These are phyloP conservation scores for Blastobotrys petasosporus DNA, from an alignment of 1,139 yeast genomes.

Conservation along the genomic window DNA sequence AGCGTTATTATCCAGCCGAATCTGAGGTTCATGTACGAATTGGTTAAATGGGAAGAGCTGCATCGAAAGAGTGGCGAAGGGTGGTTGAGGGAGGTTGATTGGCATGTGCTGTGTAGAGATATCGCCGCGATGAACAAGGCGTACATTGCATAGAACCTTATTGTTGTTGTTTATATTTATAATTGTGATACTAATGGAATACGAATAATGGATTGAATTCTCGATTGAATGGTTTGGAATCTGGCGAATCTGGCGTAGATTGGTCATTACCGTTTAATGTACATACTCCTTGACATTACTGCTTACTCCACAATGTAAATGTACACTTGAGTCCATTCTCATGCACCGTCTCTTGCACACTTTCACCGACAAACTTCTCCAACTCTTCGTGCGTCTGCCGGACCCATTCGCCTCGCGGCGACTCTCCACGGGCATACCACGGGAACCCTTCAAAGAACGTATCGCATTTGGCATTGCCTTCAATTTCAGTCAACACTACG, in stretches of 20 bases:
- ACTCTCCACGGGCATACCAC: constrained; percentile 18
- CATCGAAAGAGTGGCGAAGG: constrained; percentile 30
- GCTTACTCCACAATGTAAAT: constrained; percentile 47
- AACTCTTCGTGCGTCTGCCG: constrained; percentile 34
- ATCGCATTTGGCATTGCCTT: constrained; percentile 39
- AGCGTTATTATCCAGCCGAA: constrained; percentile 91
- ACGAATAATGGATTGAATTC: neutral
- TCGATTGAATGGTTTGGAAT: constrained; percentile 1
- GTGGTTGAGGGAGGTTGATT: constrained; percentile 67
- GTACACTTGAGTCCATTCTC: constrained; percentile 48
- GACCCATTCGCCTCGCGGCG: constrained; percentile 31
- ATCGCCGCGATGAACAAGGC: constrained; percentile 70
- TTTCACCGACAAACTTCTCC: constrained; percentile 38
- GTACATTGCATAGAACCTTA: constrained; percentile 34
- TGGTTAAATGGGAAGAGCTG: constrained; percentile 69
- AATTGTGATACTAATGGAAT: neutral
- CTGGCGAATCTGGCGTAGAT: too few relatives aligned
- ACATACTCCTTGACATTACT: too few relatives aligned
- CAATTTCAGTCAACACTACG: constrained; percentile 70
- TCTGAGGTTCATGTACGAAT: constrained; percentile 75
- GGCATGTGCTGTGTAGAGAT: constrained; percentile 87
- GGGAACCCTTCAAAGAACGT: constrained; percentile 53
- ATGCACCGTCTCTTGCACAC: constrained; percentile 35
- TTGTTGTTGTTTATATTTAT: constrained; percentile 1
- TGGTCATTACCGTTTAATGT: too few relatives aligned